Conservation (phyloP, 768 basidiomycete genomes). For the Russula sp. region DNA sequence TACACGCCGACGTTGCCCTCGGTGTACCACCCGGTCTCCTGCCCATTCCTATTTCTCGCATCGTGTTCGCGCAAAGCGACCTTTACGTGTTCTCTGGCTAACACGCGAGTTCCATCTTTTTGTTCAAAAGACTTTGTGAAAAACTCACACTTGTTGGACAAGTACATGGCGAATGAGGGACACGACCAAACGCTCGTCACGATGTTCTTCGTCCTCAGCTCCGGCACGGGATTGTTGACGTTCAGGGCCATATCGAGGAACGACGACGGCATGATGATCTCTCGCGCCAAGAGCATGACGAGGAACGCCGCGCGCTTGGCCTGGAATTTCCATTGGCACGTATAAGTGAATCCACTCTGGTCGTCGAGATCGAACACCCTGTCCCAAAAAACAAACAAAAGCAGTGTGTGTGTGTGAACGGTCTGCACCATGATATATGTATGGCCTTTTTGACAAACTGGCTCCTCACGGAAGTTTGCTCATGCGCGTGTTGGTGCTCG, state of each 20-base stretch:
- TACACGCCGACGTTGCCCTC: constrained; percentile 16
- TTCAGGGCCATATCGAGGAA: constrained; percentile 11
- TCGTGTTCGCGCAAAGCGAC: constrained; percentile 6
- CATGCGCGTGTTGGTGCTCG: background rate
- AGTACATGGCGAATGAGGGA: constrained; percentile 16
- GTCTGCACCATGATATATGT: no score
- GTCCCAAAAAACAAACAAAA: background rate
- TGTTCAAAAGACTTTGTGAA: no score
- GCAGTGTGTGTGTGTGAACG: background rate
- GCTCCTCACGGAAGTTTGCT: constrained; percentile 2
- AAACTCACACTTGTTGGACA: constrained; percentile 13
- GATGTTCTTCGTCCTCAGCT: constrained; percentile 10
- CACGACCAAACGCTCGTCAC: constrained; percentile 9
- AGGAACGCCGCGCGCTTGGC: constrained; percentile 2
- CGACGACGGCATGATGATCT: background rate
- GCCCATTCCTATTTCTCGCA: background rate
- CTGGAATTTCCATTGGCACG: constrained; percentile 10
- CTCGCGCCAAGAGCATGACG: constrained; percentile 2
- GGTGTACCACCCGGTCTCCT: constrained; percentile 13
- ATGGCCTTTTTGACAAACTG: no score
- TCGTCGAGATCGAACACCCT: constrained; percentile 7
- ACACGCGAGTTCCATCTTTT: no score
- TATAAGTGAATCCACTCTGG: constrained; percentile 4
- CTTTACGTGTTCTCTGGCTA: constrained; percentile 11
- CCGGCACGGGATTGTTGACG: background rate